Base-by-base conservation (phyloP, 139 green algal genomes). In the Parachlorella kessleri region DNA sequence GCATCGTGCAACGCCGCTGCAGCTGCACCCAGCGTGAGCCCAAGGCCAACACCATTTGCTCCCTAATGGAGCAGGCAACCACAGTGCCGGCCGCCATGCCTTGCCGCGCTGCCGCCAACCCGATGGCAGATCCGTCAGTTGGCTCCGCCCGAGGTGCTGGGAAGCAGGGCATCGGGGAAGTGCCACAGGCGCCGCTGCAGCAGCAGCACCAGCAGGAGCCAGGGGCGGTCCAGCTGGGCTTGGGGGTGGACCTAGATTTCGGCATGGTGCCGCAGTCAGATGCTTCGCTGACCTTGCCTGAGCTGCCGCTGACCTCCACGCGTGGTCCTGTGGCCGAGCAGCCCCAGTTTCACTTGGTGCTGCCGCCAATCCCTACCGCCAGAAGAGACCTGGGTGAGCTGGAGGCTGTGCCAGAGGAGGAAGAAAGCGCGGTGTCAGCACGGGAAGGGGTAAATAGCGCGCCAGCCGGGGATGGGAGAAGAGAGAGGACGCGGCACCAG, bases 1-100 rank as follows among this genome's bases (percentile, higher is more conserved):
- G 73, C 38, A 30, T 78, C n/a, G 37, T 78, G 55, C 73, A 78
- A 55, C 32, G 14, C 55, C 55, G n/a, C n/a, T n/a, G 36, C 10
- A 40, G 64, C 37, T 38, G 73, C 23, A 28, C 6, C n/a, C 55
- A 26, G 6, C 35, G 55, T 39, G 55, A 38, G 8, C 30, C n/a
- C 35, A n/a, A 30, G 38, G 70, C 55, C 59, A 37, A 24, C n/a
- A 78, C 73, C 38, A 71, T 78, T 6, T 78, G 73, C 55, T 4
- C 37, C 35, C 55, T 78, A 21, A 1, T 70, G 10, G 21, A n/a
- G 28, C 64, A 36, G 59, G 3, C 24, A 53, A 23, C 33, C 3
- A 14, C 37, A 23, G 3, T 38, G 35, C 28, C 69, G 6, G 69
- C 14, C n/a, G 69, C 28, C 21, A 32, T 42, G 41, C n/a, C 41